A percentile compares a stretch with the other conserved stretches of the same genome.
phyloP scores from a whole-genome alignment of 768 basidiomycete species.

The Trametes cingulata region DNA sequence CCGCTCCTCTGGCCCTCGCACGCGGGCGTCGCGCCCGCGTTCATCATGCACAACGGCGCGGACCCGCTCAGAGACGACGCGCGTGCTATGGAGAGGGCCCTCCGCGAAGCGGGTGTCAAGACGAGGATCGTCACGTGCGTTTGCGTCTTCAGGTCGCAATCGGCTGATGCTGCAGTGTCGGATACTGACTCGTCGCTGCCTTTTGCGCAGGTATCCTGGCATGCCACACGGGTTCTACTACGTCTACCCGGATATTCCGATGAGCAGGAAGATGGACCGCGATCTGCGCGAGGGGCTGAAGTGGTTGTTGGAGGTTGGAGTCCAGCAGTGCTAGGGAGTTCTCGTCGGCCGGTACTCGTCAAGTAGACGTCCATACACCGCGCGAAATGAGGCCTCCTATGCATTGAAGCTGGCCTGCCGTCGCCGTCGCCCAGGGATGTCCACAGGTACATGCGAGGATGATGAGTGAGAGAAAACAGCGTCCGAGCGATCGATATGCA shows the following conservation, averaged over 20 bases:
- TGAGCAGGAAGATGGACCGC: constrained; percentile 14
- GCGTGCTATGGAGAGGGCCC: constrained; percentile 25
- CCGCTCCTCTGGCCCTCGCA: constrained; percentile 25
- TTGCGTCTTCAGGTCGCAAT: background rate
- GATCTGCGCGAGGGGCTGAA: constrained; percentile 25
- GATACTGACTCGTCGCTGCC: background rate
- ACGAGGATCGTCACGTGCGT: constrained; percentile 28
- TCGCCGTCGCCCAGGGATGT: too few species aligned
- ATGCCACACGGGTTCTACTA: constrained; percentile 26
- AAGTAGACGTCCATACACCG: too few species aligned
- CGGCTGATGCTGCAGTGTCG: too few species aligned
- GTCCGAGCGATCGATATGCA: background rate
- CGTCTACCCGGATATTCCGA: constrained; percentile 13
- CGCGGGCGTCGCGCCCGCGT: constrained; percentile 25
- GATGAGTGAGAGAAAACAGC: background rate
- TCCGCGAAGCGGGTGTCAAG: constrained; percentile 26
- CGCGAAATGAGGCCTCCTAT: too few species aligned
- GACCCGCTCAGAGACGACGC: constrained; percentile 34
- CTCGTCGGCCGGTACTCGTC: background rate
- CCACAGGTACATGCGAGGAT: too few species aligned
- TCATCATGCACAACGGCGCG: constrained; percentile 26
- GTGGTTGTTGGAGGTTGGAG: constrained; percentile 24
- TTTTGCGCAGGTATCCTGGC: constrained; percentile 26
- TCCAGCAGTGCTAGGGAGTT: background rate
- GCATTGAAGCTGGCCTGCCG: too few species aligned